A percentile compares a stretch with the other conserved stretches of the same genome.
Conservation (phyloP, 306 rosid species). For the Lagenaria siceraria region DNA sequence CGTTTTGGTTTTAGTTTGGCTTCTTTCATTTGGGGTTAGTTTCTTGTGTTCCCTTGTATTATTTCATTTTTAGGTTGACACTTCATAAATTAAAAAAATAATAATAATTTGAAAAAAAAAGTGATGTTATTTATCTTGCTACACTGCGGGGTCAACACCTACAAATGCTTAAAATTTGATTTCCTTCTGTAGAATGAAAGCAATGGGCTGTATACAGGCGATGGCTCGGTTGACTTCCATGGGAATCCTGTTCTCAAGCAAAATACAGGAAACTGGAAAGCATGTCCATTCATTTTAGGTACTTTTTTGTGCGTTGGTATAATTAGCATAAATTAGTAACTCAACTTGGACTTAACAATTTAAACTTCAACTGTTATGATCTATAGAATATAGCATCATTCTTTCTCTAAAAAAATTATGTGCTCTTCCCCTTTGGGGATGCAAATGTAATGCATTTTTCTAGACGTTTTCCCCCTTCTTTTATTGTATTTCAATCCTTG, state of each 20-base stretch:
- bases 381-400: neutral
- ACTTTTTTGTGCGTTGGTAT: slow-evolving; percentile 1
- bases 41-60: neutral
- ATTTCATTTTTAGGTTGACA: too few relatives aligned
- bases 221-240: slow-evolving; percentile 35
- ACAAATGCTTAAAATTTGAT: neutral
- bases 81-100: neutral
- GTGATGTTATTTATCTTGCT: neutral
- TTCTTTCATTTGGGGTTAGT: neutral
- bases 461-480: neutral
- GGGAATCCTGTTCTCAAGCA: slow-evolving; percentile 35
- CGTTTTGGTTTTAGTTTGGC: neutral
- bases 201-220: slow-evolving; percentile 29
- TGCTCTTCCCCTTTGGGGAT: neutral
- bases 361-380: neutral
- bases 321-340: neutral
- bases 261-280: slow-evolving; percentile 49
- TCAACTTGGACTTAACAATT: neutral
- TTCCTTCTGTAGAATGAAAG: slow-evolving; percentile 20
- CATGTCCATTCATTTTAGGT: slow-evolving; percentile 50
- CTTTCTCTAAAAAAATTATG: neutral
- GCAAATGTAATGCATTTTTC: neutral
- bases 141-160: neutral
- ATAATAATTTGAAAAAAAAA: too few relatives aligned
- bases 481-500: neutral